Evolutionary conservation across 2,329 filamentous ascomycete species (phyloP).

Genomic region (Fusarium falciforme): DNA sequence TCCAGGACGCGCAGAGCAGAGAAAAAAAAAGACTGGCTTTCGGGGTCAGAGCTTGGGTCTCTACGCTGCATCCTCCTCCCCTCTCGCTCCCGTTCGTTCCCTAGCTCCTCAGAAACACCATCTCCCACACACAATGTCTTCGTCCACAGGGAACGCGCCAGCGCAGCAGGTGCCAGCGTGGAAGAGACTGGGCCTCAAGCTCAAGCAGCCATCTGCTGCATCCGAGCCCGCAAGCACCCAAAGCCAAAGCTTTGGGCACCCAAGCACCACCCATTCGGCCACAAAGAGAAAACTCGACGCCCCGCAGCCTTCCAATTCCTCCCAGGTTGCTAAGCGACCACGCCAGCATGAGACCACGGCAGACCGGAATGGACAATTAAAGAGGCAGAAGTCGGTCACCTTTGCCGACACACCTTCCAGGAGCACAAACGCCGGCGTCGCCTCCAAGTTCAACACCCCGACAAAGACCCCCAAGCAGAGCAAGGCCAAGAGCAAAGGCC

Average conservation of each 20-base stretch:
- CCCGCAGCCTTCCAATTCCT: slow-evolving; percentile 47
- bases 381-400: slow-evolving; percentile 61
- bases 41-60: neutral
- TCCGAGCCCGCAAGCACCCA: slow-evolving; percentile 45
- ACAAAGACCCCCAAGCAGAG: slow-evolving; percentile 47
- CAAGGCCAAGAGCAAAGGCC: slow-evolving; percentile 51
- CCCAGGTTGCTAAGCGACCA: slow-evolving; percentile 49
- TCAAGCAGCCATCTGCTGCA: slow-evolving; percentile 58
- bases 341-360: slow-evolving; percentile 46
- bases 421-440: slow-evolving; percentile 35
- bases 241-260: slow-evolving; percentile 52
- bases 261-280: slow-evolving; percentile 49
- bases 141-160: slow-evolving; percentile 56
- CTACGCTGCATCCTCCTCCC: neutral
- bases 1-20: slow-evolving; percentile 12
- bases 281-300: slow-evolving; percentile 56
- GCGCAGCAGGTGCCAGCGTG: slow-evolving; percentile 65
- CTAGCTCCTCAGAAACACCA: slow-evolving; percentile 18
- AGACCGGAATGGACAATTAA: slow-evolving; percentile 46
- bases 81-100: slow-evolving; percentile 3
- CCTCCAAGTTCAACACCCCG: slow-evolving; percentile 48
- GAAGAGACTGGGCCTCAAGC: slow-evolving; percentile 73
- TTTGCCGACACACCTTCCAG: slow-evolving; percentile 59
- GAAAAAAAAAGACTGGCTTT: slow-evolving; percentile 21
- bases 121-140: slow-evolving; percentile 52